phyloP scores from a whole-genome alignment of 768 basidiomycete species.

The Auriscalpium microsporum region DNA sequence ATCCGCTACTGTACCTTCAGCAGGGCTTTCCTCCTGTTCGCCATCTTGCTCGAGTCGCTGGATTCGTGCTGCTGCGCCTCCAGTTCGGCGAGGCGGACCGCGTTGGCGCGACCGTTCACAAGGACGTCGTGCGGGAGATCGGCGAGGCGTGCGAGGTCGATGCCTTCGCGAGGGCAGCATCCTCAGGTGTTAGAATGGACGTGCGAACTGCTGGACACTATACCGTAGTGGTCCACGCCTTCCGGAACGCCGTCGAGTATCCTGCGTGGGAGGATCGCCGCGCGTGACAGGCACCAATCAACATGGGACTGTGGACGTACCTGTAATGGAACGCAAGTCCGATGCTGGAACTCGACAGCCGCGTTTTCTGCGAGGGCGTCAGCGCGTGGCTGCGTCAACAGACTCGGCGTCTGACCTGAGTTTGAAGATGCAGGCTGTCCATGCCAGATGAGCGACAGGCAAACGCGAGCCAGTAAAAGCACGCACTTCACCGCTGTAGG shows the following conservation, averaged over 20 bases:
- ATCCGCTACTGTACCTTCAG: conserved; percentile 38
- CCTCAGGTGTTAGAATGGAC: too few species aligned
- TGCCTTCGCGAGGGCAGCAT: conserved; percentile 38
- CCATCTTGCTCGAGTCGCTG: conserved; percentile 52
- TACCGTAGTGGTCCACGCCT: conserved; percentile 67
- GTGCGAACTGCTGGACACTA: too few species aligned
- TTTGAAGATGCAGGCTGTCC: conserved; percentile 70
- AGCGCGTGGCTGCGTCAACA: neutral
- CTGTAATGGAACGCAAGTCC: conserved; percentile 76
- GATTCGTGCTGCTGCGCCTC: conserved; percentile 50
- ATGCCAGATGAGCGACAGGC: neutral
- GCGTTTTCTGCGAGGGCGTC: conserved; percentile 36
- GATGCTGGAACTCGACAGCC: conserved; percentile 45
- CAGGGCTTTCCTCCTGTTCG: conserved; percentile 57
- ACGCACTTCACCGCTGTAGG: conserved; percentile 77
- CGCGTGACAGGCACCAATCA: neutral
- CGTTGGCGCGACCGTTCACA: conserved; percentile 50
- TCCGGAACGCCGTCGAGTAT: conserved; percentile 67
- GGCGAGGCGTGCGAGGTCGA: conserved; percentile 83
- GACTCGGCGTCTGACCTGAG: conserved; percentile 42
- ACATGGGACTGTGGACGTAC: conserved; percentile 24
- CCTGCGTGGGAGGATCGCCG: conserved; percentile 27
- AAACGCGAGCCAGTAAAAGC: neutral
- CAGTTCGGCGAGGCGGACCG: conserved; percentile 47
- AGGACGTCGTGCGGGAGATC: conserved; percentile 74